Evolutionary conservation across 2,329 filamentous ascomycete genomes (phyloP).

Genomic region (Anisogramma anomala): DNA sequence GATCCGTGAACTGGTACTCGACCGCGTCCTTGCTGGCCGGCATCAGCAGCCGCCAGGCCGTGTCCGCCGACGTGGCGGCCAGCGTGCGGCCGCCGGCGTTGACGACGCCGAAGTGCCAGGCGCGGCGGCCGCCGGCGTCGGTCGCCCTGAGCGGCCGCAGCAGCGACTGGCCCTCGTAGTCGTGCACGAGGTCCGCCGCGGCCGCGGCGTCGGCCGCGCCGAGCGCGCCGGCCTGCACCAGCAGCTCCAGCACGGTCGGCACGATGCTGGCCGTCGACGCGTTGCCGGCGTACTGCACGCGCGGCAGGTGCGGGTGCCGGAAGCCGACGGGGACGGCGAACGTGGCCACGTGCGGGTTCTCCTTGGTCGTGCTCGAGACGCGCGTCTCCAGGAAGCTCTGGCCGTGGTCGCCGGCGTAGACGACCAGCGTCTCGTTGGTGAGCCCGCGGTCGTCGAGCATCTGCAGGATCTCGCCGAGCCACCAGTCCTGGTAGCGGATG

Average conservation of each 20-base stretch:
- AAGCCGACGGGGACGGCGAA: slow-evolving; percentile 32
- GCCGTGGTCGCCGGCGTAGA: slow-evolving; percentile 33
- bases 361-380: slow-evolving; percentile 27
- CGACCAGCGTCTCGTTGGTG: slow-evolving; percentile 32
- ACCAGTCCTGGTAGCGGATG: slow-evolving; percentile 27
- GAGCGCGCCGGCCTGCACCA: slow-evolving; percentile 29
- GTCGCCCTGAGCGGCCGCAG: slow-evolving; percentile 27
- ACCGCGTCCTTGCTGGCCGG: slow-evolving; percentile 14
- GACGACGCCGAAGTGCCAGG: slow-evolving; percentile 46
- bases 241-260: slow-evolving; percentile 33
- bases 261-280: slow-evolving; percentile 31
- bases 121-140: slow-evolving; percentile 23
- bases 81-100: slow-evolving; percentile 18
- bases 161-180: slow-evolving; percentile 36
- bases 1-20: slow-evolving; percentile 16
- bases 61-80: slow-evolving; percentile 15
- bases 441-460: slow-evolving; percentile 32
- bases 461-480: slow-evolving; percentile 28
- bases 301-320: slow-evolving; percentile 31
- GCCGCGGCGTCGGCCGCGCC: slow-evolving; percentile 21
- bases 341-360: slow-evolving; percentile 32
- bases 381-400: slow-evolving; percentile 31
- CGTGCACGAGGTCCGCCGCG: slow-evolving; percentile 28
- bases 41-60: slow-evolving; percentile 15
- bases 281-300: slow-evolving; percentile 27